phyloP scores from a whole-genome alignment of 1,139 yeast species.

The Meyerozyma athensensis region DNA sequence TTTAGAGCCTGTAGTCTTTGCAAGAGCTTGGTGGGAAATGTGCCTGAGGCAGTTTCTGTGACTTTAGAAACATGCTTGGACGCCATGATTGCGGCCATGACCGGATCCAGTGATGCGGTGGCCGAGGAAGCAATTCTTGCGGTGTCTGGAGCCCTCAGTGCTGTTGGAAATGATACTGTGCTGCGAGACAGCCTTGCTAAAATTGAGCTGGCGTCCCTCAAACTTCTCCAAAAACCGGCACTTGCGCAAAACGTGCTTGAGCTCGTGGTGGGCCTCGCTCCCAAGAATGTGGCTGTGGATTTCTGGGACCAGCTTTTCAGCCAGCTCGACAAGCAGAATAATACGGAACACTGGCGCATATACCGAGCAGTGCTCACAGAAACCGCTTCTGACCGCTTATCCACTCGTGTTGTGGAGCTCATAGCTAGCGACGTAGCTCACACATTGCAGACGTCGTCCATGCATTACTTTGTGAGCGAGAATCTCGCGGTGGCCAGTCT shows the following conservation, averaged over 20 bases:
- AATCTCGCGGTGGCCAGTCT: constrained; percentile 31
- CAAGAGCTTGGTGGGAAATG: constrained; percentile 31
- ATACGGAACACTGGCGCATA: constrained; percentile 4
- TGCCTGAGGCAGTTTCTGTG: constrained; percentile 19
- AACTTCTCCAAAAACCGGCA: not conserved
- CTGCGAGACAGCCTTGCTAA: too few relatives aligned
- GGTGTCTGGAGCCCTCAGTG: not conserved
- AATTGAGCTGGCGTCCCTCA: not conserved
- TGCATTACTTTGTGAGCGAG: constrained; percentile 30
- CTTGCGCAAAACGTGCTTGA: not conserved
- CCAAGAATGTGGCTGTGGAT: constrained; percentile 8
- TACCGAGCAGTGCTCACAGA: not conserved
- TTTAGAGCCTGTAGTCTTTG: constrained; percentile 48
- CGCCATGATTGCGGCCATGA: constrained; percentile 16
- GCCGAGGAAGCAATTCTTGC: constrained; percentile 29
- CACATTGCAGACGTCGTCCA: not conserved
- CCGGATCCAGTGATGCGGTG: constrained; percentile 40
- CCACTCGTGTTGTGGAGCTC: not conserved
- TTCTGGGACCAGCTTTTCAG: constrained; percentile 14
- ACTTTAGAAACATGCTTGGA: constrained; percentile 9
- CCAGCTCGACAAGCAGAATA: constrained; percentile 12
- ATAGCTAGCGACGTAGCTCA: not conserved
- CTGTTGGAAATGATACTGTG: not conserved
- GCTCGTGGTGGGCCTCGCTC: not conserved
- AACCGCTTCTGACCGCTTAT: not conserved